Conservation (phyloP, 331 rosid species). For the Prunus yedoensis region DNA sequence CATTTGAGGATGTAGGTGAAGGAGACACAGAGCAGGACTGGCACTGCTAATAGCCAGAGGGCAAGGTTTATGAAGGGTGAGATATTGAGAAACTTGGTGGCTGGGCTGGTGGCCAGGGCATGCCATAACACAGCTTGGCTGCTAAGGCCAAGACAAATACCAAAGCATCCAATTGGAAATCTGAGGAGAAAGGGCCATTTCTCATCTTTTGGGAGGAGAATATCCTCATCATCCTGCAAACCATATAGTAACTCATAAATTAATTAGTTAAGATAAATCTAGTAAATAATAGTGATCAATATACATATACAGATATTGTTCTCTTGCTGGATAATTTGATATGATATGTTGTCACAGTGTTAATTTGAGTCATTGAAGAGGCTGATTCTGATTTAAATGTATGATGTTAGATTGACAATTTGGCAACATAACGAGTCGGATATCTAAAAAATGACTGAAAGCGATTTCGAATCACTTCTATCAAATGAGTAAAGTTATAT, state of each 20-base stretch:
- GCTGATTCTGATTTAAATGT: not conserved
- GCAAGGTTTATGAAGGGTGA: constrained; percentile 53
- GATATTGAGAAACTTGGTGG: constrained; percentile 59
- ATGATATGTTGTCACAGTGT: not conserved
- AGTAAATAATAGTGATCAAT: too few species aligned
- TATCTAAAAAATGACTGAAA: too few species aligned
- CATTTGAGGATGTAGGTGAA: constrained; percentile 66
- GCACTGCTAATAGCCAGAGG: constrained; percentile 57
- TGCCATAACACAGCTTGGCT: constrained; percentile 85
- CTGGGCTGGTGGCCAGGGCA: constrained; percentile 67
- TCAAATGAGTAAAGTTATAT: too few species aligned
- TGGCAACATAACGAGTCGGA: not conserved
- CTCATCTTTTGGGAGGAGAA: constrained; percentile 87
- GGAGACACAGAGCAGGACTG: constrained; percentile 49
- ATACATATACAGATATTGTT: not conserved
- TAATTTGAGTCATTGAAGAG: not conserved
- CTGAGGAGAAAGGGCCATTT: constrained; percentile 87
- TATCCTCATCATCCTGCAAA: constrained; percentile 70
- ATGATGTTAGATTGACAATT: not conserved
- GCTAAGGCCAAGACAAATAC: constrained; percentile 83
- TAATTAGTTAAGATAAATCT: too few species aligned
- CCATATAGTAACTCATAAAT: not conserved
- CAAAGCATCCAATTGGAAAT: constrained; percentile 78
- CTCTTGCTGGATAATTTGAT: not conserved
- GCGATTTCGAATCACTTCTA: too few species aligned